Conservation (phyloP, 1,284 basidiomycete species). For the Meripilus lineatus region DNA sequence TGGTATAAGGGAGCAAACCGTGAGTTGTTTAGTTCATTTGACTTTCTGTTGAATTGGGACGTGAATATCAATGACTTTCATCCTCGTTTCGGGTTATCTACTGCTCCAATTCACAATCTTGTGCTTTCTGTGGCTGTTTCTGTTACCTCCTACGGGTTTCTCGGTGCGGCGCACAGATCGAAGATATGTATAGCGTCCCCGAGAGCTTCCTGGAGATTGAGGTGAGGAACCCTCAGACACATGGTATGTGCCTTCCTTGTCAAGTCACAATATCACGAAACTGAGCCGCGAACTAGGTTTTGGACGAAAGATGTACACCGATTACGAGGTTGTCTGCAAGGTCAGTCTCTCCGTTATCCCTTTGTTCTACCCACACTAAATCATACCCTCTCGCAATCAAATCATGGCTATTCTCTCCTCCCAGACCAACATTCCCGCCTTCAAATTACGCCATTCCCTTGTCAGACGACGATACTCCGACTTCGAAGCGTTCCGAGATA, state of each 20-base stretch:
- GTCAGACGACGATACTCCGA: slow-evolving; percentile 97
- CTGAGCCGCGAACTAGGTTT: slow-evolving; percentile 51
- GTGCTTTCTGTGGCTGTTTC: too few relatives aligned
- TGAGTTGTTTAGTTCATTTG: slow-evolving; percentile 37
- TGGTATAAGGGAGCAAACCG: slow-evolving; percentile 75
- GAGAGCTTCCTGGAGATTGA: slow-evolving; percentile 99
- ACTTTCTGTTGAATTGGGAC: too few relatives aligned
- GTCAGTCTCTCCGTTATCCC: slow-evolving; percentile 48
- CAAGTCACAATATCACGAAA: neutral
- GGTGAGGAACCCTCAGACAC: slow-evolving; percentile 94
- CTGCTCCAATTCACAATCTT: slow-evolving; percentile 20
- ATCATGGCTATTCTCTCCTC: neutral
- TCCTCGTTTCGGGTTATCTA: slow-evolving; percentile 8
- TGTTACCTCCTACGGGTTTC: slow-evolving; percentile 27
- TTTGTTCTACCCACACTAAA: neutral
- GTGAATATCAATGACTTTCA: slow-evolving; percentile 16
- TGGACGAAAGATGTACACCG: slow-evolving; percentile 97
- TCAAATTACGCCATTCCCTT: slow-evolving; percentile 92
- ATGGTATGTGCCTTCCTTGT: slow-evolving; percentile 55
- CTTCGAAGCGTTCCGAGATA: slow-evolving; percentile 98
- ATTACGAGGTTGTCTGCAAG: slow-evolving; percentile 98
- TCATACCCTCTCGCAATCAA: neutral
- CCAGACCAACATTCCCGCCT: slow-evolving; percentile 98
- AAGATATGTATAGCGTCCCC: slow-evolving; percentile 97
- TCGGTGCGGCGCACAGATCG: slow-evolving; percentile 55